A percentile compares a stretch with the other conserved stretches of the same genome.
phyloP scores from a whole-genome alignment of 129 eudicot species.

The Flaveria robusta region DNA sequence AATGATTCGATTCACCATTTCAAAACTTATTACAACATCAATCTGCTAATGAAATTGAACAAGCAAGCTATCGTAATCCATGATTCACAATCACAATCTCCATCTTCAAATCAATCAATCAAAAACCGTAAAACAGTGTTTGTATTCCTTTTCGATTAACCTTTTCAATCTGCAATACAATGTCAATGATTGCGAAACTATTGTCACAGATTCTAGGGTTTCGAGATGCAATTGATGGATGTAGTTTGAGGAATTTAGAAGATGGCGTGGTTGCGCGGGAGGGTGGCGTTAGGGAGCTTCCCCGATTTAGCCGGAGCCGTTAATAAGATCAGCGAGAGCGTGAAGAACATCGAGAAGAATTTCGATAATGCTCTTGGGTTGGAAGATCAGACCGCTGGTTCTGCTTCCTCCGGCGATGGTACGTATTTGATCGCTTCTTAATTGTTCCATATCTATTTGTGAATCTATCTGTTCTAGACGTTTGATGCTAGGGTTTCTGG shows the following conservation, averaged over 20 bases:
- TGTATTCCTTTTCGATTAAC: not conserved
- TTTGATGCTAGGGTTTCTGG: not conserved
- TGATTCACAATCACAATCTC: conserved; percentile 10
- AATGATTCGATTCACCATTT: conserved; percentile 11
- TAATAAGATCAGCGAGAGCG: conserved; percentile 88
- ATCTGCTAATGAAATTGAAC: not conserved
- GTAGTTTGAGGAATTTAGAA: conserved; percentile 28
- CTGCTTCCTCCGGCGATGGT: conserved; percentile 53
- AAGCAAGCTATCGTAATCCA: conserved; percentile 19
- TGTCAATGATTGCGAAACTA: conserved; percentile 9
- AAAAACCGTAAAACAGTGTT: no score
- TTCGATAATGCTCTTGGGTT: conserved; percentile 87
- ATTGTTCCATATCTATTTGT: not conserved
- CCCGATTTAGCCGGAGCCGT: conserved; percentile 91
- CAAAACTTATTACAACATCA: not conserved
- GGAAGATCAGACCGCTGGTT: conserved; percentile 53
- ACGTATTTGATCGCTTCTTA: conserved; percentile 8
- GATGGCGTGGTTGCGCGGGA: conserved; percentile 87
- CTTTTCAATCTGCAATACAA: not conserved
- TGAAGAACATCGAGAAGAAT: conserved; percentile 88
- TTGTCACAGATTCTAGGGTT: conserved; percentile 32
- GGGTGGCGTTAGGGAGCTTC: conserved; percentile 42
- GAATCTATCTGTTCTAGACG: not conserved
- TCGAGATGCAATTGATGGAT: conserved; percentile 35
- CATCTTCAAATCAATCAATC: no score